Conservation (phyloP, 2,329 filamentous ascomycete genomes). For the Claviceps capensis region DNA sequence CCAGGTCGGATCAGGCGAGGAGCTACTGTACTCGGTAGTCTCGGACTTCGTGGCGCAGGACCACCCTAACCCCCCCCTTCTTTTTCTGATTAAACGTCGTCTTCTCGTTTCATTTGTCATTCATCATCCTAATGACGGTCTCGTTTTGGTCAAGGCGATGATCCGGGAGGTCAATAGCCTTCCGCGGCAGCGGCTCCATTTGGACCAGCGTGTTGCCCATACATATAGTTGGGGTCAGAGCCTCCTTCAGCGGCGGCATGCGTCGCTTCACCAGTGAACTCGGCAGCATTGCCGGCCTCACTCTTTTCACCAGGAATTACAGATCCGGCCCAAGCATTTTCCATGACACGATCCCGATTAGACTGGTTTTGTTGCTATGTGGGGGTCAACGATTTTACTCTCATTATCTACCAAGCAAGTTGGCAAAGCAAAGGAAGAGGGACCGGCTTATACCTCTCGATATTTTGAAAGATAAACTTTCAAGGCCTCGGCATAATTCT, state of each 20-base stretch:
- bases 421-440: neutral
- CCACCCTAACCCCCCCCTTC: neutral
- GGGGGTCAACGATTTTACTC: neutral
- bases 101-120: conserved; percentile 1
- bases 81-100: neutral
- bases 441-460: conserved; percentile 61
- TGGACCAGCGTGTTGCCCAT: conserved; percentile 39
- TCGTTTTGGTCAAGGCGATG: neutral
- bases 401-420: neutral
- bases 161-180: conserved; percentile 27
- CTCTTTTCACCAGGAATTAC: conserved; percentile 21
- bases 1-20: neutral
- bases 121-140: neutral
- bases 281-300: conserved; percentile 19
- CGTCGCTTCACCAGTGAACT: conserved; percentile 29
- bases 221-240: conserved; percentile 34
- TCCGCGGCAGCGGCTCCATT: conserved; percentile 43
- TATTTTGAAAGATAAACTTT: conserved; percentile 98
- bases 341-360: conserved; percentile 25
- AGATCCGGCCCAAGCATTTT: conserved; percentile 18
- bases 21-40: neutral
- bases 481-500: conserved; percentile 94
- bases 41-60: neutral
- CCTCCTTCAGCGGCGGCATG: conserved; percentile 26
- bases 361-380: conserved; percentile 27